phyloP scores from a whole-genome alignment of 108 stramenopile genomes.

The Poteriospumella lacustris region DNA sequence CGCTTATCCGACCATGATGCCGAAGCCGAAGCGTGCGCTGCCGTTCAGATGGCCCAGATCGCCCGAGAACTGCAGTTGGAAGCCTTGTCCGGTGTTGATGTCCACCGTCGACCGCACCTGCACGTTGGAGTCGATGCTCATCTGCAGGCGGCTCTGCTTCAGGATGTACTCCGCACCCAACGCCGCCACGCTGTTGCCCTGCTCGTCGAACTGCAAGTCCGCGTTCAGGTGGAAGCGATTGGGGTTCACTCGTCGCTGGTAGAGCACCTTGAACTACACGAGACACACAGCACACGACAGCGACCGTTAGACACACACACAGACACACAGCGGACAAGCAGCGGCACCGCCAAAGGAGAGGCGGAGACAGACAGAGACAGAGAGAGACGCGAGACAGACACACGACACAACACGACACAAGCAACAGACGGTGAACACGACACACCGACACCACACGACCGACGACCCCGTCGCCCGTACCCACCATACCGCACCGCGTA shows the following conservation, averaged over 20 bases:
- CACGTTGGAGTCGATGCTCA: constrained; percentile 21
- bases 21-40: background rate
- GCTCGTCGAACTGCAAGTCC: background rate
- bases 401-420: too few species aligned
- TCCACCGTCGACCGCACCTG: background rate
- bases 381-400: too few species aligned
- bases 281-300: background rate
- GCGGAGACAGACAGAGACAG: too few species aligned
- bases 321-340: too few species aligned
- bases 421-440: too few species aligned
- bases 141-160: constrained; percentile 19
- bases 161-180: constrained; percentile 15
- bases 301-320: too few species aligned
- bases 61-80: constrained; percentile 12
- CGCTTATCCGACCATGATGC: background rate
- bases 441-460: too few species aligned
- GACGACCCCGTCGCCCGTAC: too few species aligned
- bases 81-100: background rate
- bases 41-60: background rate
- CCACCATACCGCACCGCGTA: too few species aligned
- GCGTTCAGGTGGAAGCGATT: constrained; percentile 3
- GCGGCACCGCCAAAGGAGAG: too few species aligned
- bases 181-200: background rate
- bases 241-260: constrained; percentile 22
- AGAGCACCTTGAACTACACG: background rate